phyloP scores from a whole-genome alignment of 495 filamentous ascomycete genomes.

The Penicillium tannophilum region DNA sequence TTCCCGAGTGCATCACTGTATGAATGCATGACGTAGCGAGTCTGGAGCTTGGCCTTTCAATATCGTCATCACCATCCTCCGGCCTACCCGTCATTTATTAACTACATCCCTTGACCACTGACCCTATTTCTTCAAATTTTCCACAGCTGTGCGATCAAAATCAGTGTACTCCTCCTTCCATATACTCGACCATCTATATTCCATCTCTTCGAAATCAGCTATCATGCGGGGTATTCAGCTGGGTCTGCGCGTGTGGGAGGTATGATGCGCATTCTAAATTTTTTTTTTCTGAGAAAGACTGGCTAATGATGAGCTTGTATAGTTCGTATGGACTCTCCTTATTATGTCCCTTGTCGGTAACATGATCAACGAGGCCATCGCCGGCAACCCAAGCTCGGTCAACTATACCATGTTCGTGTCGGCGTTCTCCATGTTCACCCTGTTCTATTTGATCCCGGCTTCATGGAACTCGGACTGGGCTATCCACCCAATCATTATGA shows the following conservation, averaged over 20 bases:
- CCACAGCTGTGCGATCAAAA: neutral
- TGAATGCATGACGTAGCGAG: constrained; percentile 42
- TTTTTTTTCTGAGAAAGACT: neutral
- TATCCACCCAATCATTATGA: constrained; percentile 55
- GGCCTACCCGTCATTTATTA: constrained; percentile 36
- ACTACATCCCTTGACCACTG: neutral
- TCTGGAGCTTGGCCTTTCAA: constrained; percentile 17
- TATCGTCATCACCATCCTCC: constrained; percentile 40
- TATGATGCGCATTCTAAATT: constrained; percentile 17
- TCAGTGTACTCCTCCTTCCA: neutral
- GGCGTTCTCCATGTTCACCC: constrained; percentile 65
- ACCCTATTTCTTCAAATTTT: constrained; percentile 3
- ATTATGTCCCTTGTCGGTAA: constrained; percentile 68
- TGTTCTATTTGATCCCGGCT: constrained; percentile 63
- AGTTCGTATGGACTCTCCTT: constrained; percentile 70
- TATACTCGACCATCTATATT: constrained; percentile 3
- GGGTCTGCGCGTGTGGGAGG: constrained; percentile 44
- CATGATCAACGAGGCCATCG: constrained; percentile 59
- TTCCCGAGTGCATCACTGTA: constrained; percentile 22
- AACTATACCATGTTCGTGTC: constrained; percentile 70
- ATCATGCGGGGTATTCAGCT: constrained; percentile 36
- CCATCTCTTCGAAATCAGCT: constrained; percentile 9
- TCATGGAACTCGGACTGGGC: constrained; percentile 51
- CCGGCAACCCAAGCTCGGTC: constrained; percentile 54
- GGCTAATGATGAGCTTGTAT: neutral